Conservation (phyloP, 2,329 filamentous ascomycete genomes). For the Curvularia sp. region DNA sequence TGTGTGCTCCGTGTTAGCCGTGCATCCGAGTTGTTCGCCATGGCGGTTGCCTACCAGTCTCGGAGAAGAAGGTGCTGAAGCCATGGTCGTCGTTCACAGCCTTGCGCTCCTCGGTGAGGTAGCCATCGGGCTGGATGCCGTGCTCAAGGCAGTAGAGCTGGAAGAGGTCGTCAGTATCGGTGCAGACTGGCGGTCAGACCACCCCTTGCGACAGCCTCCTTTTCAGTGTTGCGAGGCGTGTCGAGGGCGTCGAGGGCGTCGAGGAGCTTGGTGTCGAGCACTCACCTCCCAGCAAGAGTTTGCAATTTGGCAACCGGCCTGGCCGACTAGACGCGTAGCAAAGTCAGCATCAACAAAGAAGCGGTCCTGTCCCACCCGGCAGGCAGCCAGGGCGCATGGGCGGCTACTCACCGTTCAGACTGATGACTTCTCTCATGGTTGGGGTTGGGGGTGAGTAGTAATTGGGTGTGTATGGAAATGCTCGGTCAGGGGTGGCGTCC, state of each 20-base stretch:
- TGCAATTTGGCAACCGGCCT: slow-evolving; percentile 99
- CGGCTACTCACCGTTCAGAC: slow-evolving; percentile 85
- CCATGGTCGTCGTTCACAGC: slow-evolving; percentile 90
- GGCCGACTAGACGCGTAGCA: slow-evolving; percentile 79
- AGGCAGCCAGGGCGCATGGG: slow-evolving; percentile 55
- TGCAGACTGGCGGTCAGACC: slow-evolving; percentile 38
- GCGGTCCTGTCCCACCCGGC: slow-evolving; percentile 38
- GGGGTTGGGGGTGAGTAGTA: slow-evolving; percentile 43
- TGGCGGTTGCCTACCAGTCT: slow-evolving; percentile 75
- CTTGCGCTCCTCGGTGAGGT: slow-evolving; percentile 98
- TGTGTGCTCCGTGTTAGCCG: slow-evolving; percentile 53
- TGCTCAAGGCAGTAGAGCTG: slow-evolving; percentile 99
- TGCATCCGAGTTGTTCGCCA: slow-evolving; percentile 20
- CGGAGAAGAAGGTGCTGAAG: slow-evolving; percentile 99
- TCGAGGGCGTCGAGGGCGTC: slow-evolving; percentile 17
- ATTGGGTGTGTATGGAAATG: slow-evolving; percentile 45
- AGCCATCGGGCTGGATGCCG: slow-evolving; percentile 98
- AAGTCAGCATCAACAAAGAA: slow-evolving; percentile 60
- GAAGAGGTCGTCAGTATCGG: slow-evolving; percentile 38
- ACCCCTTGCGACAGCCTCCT: slow-evolving; percentile 43
- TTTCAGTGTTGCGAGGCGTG: slow-evolving; percentile 20
- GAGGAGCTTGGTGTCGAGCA: slow-evolving; percentile 38
- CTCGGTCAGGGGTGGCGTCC: slow-evolving; percentile 33
- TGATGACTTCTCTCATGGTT: slow-evolving; percentile 99
- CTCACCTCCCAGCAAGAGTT: slow-evolving; percentile 99